These are phyloP conservation scores for Paxillus ammoniavirescens DNA, from an alignment of 768 basidiomycete species.

Conservation along the genomic window DNA sequence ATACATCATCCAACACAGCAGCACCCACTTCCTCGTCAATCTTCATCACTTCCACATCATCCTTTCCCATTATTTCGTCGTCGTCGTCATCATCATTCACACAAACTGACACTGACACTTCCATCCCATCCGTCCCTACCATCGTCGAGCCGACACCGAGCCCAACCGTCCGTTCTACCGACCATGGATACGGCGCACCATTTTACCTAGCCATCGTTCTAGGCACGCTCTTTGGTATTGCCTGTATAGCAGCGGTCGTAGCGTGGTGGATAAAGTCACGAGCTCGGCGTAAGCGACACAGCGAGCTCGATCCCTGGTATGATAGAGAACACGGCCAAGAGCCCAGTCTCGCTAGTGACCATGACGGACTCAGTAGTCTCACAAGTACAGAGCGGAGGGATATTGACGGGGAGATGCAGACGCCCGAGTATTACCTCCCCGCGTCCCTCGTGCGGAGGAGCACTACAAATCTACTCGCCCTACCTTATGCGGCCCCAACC, in stretches of 20 bases:
- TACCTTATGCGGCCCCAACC: constrained; percentile 13
- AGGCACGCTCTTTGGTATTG: constrained; percentile 44
- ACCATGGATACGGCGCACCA: constrained; percentile 32
- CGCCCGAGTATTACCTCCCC: constrained; percentile 22
- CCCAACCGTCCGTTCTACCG: constrained; percentile 21
- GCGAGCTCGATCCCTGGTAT: constrained; percentile 33
- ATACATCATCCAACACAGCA: constrained; percentile 1
- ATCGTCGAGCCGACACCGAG: constrained; percentile 20
- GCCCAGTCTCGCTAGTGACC: background rate
- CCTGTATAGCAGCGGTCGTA: constrained; percentile 44
- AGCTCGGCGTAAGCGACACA: constrained; percentile 33
- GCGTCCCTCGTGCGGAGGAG: constrained; percentile 18
- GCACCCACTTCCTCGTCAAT: background rate
- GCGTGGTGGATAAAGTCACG: constrained; percentile 49
- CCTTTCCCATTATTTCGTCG: background rate
- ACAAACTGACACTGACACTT: constrained; percentile 13
- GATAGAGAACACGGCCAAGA: constrained; percentile 24
- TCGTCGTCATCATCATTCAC: constrained; percentile 4
- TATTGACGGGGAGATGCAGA: constrained; percentile 15
- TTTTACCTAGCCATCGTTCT: constrained; percentile 53
- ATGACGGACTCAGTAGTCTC: constrained; percentile 7
- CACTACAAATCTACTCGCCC: constrained; percentile 17
- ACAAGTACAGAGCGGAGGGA: background rate
- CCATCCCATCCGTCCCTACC: constrained; percentile 23
- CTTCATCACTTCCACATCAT: constrained; percentile 4